Evolutionary conservation across 768 basidiomycete genomes (phyloP), one percentile per base, ranked within the genome.

Genomic region (Suillus discolor): DNA sequence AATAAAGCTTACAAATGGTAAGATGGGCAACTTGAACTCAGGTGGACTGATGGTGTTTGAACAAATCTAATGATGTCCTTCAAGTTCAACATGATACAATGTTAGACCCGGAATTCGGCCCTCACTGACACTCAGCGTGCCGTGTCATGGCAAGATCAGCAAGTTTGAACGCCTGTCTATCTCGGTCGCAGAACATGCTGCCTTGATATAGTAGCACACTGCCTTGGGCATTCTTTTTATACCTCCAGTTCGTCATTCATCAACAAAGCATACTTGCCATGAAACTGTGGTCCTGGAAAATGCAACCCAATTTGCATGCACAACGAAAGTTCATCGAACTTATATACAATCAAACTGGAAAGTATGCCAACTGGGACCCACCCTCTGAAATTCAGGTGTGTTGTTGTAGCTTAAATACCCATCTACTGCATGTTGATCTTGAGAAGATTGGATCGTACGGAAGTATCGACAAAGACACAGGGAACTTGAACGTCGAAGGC

Each of bases 351-450:
- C 57, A 44, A 20, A 70, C 73, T n/a, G 70, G 70, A 18, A 74
- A 74, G 61, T 74, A 70, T 68, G 73, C 73, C n/a, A 74, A 67
- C 61, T 74, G 73, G 73, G 70, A 74, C 47, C 73, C 73, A 1
- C 70, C 73, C 11, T 68, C 64, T 23, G 65, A 65, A 62, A 73
- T 74, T 51, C 65, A 66, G 65, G 72, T 71, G 28, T 41, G 15
- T 12, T 44, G 44, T 25, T n/a, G 6, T 34, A 9, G 6, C 5
- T 60, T 31, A 34, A 13, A 51, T 51, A n/a, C 0, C 20, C 23
- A 28, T 59, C 39, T 6, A 16, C 25, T 25, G 1, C 15, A 41
- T 59, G 16, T 25, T 6, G 25, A 39, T 12, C 7, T 18, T 5
- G 57, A 41, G 23, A 16, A 59, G 57, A 39, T 59, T 41, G 73